Evolutionary conservation across 257 asterid species (phyloP), one percentile per base, ranked within the genome.

Genomic region (Salvia hispanica): DNA sequence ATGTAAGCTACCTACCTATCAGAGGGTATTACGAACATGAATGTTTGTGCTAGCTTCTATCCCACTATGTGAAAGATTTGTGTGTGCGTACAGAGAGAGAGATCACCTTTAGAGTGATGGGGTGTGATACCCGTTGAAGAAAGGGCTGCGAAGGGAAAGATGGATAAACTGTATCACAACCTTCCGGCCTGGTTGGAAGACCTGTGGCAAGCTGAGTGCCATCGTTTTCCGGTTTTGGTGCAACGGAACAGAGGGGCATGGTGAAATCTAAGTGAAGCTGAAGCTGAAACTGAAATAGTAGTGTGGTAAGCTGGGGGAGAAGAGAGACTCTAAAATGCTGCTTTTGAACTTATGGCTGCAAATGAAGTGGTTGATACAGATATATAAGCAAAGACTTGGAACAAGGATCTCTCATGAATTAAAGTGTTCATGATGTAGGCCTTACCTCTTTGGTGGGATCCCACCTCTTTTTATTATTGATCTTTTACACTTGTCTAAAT

Each of bases 41-140:
- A 25, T 25, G 64, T 45, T 59, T 6, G 36, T 16, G 15, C 44
- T 31, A 56, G 44, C 62, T 60, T 60, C 44, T 45, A 3, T 13
- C 15, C 47, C 9, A 58, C 31, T 58, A 3, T n/a, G 36, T 52
- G 58, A 3, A 60, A 33, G 39, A 6, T 56, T 69, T 36, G 64
- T 69, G 68, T 36, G 50, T 36, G 71, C 45, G 36, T 13, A 61
- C 62, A 58, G 67, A 64, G 40, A 62, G 67, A 51, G 62, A 37
- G 69, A 47, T 56, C 37, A 91, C 98, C 98, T 86, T 87, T 57
- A 92, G 67, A 48, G 88, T 82, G 76, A 92, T 83, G 77, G 90
- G 91, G 76, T 75, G 79, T 13, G 75, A 58, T 44, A 76, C 66
- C 67, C 74, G 77, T 64, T 81, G 91, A 16, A 86, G 84, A 70